Evolutionary conservation across 2,329 filamentous ascomycete genomes (phyloP).

Genomic region (Apiospora pterosperma): DNA sequence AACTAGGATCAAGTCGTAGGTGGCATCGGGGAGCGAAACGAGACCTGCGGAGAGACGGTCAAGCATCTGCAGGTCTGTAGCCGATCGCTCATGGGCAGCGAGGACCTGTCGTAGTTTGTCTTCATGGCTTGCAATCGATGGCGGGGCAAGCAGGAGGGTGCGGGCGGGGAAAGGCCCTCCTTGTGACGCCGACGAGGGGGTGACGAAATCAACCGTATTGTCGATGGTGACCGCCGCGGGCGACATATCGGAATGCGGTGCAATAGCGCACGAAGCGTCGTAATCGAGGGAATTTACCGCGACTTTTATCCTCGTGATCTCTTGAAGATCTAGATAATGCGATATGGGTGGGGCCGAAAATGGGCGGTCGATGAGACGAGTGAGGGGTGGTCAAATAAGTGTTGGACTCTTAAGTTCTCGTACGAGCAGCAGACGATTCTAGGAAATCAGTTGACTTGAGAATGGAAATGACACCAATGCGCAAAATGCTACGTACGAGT

Average conservation of each 20-base stretch:
- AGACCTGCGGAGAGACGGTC: conserved; percentile 84
- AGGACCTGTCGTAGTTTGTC: conserved; percentile 71
- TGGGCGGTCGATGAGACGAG: background rate
- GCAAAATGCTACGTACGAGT: background rate
- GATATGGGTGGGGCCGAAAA: background rate
- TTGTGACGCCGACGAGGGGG: conserved; percentile 14
- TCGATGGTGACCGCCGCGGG: conserved; percentile 45
- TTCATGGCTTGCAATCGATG: conserved; percentile 83
- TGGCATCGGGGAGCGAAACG: conserved; percentile 68
- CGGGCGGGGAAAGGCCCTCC: conserved; percentile 33
- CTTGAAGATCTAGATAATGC: background rate
- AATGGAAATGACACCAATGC: background rate
- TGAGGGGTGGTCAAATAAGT: background rate
- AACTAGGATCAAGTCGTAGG: conserved; percentile 83
- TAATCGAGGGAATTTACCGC: conserved; percentile 1
- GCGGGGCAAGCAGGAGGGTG: conserved; percentile 84
- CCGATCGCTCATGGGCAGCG: conserved; percentile 66
- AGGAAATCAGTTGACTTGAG: background rate
- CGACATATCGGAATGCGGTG: conserved; percentile 36
- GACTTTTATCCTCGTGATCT: background rate
- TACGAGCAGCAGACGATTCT: background rate
- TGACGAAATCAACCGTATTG: conserved; percentile 20
- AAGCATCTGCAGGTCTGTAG: conserved; percentile 94
- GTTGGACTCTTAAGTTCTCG: background rate
- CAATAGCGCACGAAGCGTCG: background rate